Evolutionary conservation across 75 land plant species (phyloP).

Genomic region (Isoetes taiwanensis): DNA sequence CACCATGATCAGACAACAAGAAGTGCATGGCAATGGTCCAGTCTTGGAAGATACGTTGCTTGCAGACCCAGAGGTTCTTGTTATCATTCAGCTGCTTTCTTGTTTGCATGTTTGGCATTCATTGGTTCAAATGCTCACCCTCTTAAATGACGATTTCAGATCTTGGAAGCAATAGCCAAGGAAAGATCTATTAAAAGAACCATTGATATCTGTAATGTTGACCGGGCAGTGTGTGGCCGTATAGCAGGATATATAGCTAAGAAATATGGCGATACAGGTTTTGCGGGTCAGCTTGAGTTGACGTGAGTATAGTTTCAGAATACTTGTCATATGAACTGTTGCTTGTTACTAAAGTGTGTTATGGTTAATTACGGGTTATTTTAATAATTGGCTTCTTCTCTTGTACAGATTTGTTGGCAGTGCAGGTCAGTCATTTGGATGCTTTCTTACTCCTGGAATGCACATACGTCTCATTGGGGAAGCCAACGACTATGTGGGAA

Average conservation of each 20-base stretch:
- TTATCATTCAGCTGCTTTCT: too few relatives aligned
- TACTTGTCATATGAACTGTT: not conserved
- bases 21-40: conserved; percentile 81
- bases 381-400: not conserved
- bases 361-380: not conserved
- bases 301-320: conserved; percentile 36
- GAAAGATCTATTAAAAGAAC: conserved; percentile 66
- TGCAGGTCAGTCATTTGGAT: conserved; percentile 97
- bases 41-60: conserved; percentile 82
- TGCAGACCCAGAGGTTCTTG: conserved; percentile 75
- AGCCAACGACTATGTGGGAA: conserved; percentile 97
- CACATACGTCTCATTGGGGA: conserved; percentile 80
- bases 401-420: conserved; percentile 72
- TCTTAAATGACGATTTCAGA: conserved; percentile 27
- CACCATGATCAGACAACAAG: conserved; percentile 66
- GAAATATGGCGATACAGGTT: conserved; percentile 91
- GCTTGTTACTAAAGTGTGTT: not conserved
- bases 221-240: conserved; percentile 93
- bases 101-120: too few relatives aligned
- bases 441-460: conserved; percentile 91
- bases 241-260: conserved; percentile 85
- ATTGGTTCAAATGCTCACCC: not conserved
- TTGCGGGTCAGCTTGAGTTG: conserved; percentile 84
- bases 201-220: conserved; percentile 66
- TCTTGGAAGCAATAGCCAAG: conserved; percentile 66